These are phyloP conservation scores for Gossypium thurberi DNA, from an alignment of 345 rosid species.

Conservation along the genomic window DNA sequence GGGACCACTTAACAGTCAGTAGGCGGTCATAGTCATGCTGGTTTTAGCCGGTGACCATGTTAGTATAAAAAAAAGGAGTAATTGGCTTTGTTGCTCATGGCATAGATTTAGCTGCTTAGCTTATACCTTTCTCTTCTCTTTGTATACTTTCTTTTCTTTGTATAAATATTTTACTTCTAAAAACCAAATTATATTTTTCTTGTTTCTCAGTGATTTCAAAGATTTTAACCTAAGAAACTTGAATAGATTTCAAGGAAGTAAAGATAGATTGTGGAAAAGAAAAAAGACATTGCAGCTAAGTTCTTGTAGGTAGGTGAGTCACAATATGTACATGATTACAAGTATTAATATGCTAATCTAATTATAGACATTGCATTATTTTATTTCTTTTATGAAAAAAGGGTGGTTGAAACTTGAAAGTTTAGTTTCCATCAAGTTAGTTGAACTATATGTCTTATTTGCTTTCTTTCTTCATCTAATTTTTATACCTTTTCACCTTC, in stretches of 20 bases:
- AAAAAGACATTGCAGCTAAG: not conserved
- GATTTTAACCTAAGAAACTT: not conserved
- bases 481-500: not conserved
- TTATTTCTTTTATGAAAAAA: too few species aligned
- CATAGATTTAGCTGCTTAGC: not conserved
- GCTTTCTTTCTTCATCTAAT: too few species aligned
- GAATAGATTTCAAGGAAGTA: too few species aligned
- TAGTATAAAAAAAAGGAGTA: constrained; percentile 1
- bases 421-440: too few species aligned
- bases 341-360: not conserved
- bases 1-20: constrained; percentile 6
- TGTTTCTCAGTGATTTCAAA: not conserved
- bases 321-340: not conserved
- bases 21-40: constrained; percentile 13
- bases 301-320: not conserved
- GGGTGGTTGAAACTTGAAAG: too few species aligned
- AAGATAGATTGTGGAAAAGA: not conserved
- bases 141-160: not conserved
- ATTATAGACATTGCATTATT: too few species aligned
- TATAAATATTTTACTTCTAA: not conserved
- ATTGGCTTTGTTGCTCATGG: not conserved
- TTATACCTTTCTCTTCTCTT: not conserved
- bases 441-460: too few species aligned
- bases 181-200: not conserved
- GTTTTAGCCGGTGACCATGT: constrained; percentile 11